These are phyloP conservation scores for Coemansia sp. DNA, from an alignment of 192 early-diverging fungal genomes.

Conservation along the genomic window DNA sequence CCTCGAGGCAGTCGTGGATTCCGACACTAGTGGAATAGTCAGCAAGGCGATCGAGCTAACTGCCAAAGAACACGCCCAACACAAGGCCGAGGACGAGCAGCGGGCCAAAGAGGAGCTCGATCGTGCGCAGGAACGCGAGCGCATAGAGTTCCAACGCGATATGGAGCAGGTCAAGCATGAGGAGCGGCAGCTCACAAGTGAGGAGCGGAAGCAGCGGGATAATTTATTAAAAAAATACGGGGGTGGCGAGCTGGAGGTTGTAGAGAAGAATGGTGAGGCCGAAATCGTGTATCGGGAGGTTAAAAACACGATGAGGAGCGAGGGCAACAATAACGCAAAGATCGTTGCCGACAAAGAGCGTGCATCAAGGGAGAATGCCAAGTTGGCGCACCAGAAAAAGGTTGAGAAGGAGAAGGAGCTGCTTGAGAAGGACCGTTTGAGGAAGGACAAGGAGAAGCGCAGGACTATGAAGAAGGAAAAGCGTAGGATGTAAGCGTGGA, in stretches of 20 bases:
- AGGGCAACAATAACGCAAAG: conserved; percentile 31
- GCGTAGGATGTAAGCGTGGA: conserved; percentile 31
- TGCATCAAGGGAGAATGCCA: conserved; percentile 16
- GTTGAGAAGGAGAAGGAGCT: conserved; percentile 37
- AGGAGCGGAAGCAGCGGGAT: conserved; percentile 34
- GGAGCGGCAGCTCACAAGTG: conserved; percentile 11
- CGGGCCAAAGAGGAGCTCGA: conserved; percentile 7
- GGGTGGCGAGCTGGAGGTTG: conserved; percentile 11
- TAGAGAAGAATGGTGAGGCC: conserved; percentile 32
- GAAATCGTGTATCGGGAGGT: conserved; percentile 24
- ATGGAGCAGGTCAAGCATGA: neutral
- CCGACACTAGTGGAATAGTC: conserved; percentile 1
- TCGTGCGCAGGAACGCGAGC: conserved; percentile 8
- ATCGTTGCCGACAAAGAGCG: conserved; percentile 22
- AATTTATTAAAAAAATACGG: conserved; percentile 5
- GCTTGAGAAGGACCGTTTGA: conserved; percentile 14
- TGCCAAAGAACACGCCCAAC: neutral
- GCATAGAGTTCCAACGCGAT: conserved; percentile 18
- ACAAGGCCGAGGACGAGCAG: conserved; percentile 2
- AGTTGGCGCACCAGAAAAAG: conserved; percentile 34
- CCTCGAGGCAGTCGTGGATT: conserved; percentile 24
- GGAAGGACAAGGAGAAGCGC: conserved; percentile 34
- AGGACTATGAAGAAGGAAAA: conserved; percentile 45
- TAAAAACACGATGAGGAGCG: neutral
- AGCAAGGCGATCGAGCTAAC: conserved; percentile 9